Base-by-base conservation (phyloP, 352 stramenopile species). In the Phytophthora cactorum region DNA sequence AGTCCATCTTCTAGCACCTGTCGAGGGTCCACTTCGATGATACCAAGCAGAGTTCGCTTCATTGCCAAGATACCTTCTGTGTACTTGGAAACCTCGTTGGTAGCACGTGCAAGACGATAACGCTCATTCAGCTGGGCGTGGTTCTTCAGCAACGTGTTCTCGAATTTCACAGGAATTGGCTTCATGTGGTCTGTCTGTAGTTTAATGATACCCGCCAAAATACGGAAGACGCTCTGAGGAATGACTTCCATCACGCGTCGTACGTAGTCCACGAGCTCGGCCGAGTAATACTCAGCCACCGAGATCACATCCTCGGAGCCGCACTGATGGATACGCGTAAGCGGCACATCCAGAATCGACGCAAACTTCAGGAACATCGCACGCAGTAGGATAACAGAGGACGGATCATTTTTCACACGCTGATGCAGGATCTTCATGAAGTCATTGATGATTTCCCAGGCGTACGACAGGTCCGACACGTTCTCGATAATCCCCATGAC, bases 11-110 rank as follows among this genome's bases (percentile, higher is more conserved):
- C 90, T 7, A 99, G 60, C 8, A 98, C 85, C 59, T 93, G 91
- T 28, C 92, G 87, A 63, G 96, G 96, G 49, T 98, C 93, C 9
- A 99, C 89, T 73, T 98, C 88, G 36, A 98, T 95, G 53, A 98
- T 97, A 57, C 95, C 96, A 12, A 98, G 81, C 29, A 98, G 68
- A 2, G 94, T 98, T 29, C 88, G 90, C 70, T 98, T 97, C 96
- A 98, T 98, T 3, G 90, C 90, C 50, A 98, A 69, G 55, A 98
- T 98, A 55, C 89, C 96, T 76, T 98, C 92, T 1, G 95, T 98
- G 74, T 98, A 98, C 63, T 98, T 97, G 47, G 90, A 97, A 59
- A 99, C 91, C 78, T 98, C 87, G 63, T 99, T 97, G 10, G 96
- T 98, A 17, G 96, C 91, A 50, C 95, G 90, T 2, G 95, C 88